Conservation (phyloP, 1,284 basidiomycete species). For the Bondarzewia mesenterica region DNA sequence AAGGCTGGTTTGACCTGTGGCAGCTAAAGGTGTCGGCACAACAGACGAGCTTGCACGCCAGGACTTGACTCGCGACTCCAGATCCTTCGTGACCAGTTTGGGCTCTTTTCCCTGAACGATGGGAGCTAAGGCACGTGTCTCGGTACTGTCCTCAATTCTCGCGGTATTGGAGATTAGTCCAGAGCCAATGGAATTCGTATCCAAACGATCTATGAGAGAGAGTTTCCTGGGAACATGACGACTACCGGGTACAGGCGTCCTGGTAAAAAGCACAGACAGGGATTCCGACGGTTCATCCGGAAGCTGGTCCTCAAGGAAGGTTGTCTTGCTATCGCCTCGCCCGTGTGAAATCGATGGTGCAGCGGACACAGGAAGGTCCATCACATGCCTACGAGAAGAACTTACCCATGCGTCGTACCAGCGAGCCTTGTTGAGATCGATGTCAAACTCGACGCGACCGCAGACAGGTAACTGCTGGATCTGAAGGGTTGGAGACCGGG, state of each 20-base stretch:
- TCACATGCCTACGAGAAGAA: constrained; percentile 35
- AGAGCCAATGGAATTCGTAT: constrained; percentile 30
- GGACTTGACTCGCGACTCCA: constrained; percentile 50
- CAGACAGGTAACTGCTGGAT: constrained; percentile 45
- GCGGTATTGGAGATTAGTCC: constrained; percentile 16
- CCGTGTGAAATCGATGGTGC: constrained; percentile 37
- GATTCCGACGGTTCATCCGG: constrained; percentile 30
- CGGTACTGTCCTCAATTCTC: constrained; percentile 14
- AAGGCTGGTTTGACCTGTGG: constrained; percentile 43
- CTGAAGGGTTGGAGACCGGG: constrained; percentile 27
- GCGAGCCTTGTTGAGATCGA: constrained; percentile 59
- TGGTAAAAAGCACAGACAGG: constrained; percentile 16
- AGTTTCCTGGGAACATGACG: constrained; percentile 57
- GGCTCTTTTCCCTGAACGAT: constrained; percentile 56
- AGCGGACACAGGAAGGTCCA: constrained; percentile 34
- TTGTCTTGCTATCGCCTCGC: constrained; percentile 46
- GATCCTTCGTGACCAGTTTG: constrained; percentile 35
- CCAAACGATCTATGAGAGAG: constrained; percentile 58
- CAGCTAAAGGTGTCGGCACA: constrained; percentile 38
- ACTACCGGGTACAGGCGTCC: constrained; percentile 13
- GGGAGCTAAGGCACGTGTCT: constrained; percentile 38
- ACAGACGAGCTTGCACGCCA: constrained; percentile 55
- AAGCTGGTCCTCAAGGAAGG: constrained; percentile 34
- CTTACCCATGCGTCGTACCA: constrained; percentile 69
- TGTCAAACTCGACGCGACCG: constrained; percentile 72